Percentiles rank a stretch among this genome's conserved stretches.
Conservation (phyloP, 2,329 filamentous ascomycete genomes). For the Verticillium longisporum region DNA sequence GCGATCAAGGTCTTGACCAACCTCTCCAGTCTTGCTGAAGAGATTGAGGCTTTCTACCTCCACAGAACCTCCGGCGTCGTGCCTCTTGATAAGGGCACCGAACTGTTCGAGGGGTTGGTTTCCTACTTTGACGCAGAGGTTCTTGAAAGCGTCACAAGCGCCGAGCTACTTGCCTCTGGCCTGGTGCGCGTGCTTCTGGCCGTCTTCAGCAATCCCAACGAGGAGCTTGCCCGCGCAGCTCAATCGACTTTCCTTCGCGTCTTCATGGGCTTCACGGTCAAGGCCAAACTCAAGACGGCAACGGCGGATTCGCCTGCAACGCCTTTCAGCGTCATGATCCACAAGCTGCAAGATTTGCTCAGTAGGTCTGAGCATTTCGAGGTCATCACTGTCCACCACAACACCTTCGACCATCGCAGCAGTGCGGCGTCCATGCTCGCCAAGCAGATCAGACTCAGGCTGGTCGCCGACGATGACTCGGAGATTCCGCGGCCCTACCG, state of each 20-base stretch:
- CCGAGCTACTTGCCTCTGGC: conserved; percentile 84
- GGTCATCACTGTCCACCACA: conserved; percentile 90
- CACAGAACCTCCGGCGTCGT: conserved; percentile 39
- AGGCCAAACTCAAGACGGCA: conserved; percentile 56
- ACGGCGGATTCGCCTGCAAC: conserved; percentile 66
- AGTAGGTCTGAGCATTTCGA: conserved; percentile 98
- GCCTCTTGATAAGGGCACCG: conserved; percentile 44
- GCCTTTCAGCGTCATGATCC: conserved; percentile 82
- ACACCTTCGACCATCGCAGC: conserved; percentile 82
- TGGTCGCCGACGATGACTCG: conserved; percentile 84
- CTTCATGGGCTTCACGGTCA: conserved; percentile 76
- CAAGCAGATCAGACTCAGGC: conserved; percentile 84
- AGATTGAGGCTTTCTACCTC: conserved; percentile 68
- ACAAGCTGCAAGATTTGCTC: conserved; percentile 91
- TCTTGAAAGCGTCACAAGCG: conserved; percentile 88
- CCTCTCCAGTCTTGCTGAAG: conserved; percentile 62
- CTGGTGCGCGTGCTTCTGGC: conserved; percentile 79
- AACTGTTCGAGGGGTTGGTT: conserved; percentile 69
- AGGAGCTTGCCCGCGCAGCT: conserved; percentile 55
- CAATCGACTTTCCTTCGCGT: conserved; percentile 81
- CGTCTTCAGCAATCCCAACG: conserved; percentile 69
- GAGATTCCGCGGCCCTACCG: conserved; percentile 82
- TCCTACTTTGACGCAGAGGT: conserved; percentile 84
- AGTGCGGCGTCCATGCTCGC: conserved; percentile 94
- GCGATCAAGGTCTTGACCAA: conserved; percentile 68